phyloP scores from a whole-genome alignment of 306 rosid genomes.

The Quercus bicolor region DNA sequence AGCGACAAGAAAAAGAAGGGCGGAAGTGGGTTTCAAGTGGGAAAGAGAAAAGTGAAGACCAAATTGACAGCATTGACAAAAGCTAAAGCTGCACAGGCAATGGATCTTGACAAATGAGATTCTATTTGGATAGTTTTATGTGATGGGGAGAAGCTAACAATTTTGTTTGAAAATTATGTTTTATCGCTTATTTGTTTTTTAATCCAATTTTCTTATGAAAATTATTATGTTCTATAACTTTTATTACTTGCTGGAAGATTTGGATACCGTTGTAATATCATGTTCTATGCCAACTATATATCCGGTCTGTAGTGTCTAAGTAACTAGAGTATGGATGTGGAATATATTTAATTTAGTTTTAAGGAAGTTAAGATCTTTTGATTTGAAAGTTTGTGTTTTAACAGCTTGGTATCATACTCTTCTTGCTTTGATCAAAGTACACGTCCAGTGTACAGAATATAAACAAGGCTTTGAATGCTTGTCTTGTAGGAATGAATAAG shows the following conservation, averaged over 20 bases:
- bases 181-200: not conserved
- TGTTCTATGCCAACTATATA: not conserved
- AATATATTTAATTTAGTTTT: not conserved
- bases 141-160: conserved; percentile 10
- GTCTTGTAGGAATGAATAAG: not conserved
- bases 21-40: conserved; percentile 72
- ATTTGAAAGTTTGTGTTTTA: not conserved
- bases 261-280: not conserved
- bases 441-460: not conserved
- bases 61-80: conserved; percentile 66
- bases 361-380: not conserved
- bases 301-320: not conserved
- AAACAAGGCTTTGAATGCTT: not conserved
- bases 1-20: conserved; percentile 60
- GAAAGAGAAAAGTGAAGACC: conserved; percentile 81
- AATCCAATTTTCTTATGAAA: not conserved
- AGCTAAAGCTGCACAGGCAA: conserved; percentile 83
- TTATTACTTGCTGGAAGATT: not conserved
- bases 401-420: not conserved
- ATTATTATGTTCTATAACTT: not conserved
- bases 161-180: not conserved
- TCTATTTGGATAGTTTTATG: conserved; percentile 4
- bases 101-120: conserved; percentile 82
- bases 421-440: not conserved
- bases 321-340: not conserved